Conservation (phyloP, 2,329 filamentous ascomycete genomes). For the Leptographium radiaticola region DNA sequence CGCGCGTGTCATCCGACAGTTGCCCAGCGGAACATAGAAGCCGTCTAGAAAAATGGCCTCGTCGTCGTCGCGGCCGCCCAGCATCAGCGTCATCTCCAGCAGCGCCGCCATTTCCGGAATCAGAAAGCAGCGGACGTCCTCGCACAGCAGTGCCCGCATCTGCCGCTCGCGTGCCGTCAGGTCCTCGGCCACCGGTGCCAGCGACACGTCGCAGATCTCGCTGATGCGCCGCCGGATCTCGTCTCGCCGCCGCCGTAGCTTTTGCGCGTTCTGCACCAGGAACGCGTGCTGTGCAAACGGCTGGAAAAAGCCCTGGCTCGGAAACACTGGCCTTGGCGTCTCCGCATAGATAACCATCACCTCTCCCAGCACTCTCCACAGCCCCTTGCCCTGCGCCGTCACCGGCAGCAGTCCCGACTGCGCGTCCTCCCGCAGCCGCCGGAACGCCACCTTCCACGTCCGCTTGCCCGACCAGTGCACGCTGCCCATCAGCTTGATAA, state of each 20-base stretch:
- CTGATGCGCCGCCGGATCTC: background rate
- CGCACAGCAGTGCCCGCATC: constrained; percentile 3
- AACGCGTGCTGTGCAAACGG: background rate
- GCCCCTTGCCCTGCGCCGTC: background rate
- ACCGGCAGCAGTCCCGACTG: background rate
- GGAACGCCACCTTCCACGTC: constrained; percentile 6
- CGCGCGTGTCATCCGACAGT: background rate
- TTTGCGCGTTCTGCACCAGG: background rate
- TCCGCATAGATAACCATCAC: background rate
- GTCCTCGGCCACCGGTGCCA: background rate
- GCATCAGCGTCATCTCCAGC: constrained; percentile 1
- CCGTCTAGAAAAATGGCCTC: background rate
- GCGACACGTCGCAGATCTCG: background rate
- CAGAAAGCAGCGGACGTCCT: constrained; percentile 6
- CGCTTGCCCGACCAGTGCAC: constrained; percentile 7
- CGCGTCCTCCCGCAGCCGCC: background rate
- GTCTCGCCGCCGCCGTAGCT: background rate
- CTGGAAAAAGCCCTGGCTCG: background rate
- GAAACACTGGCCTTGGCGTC: background rate
- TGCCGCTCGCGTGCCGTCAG: background rate
- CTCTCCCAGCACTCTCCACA: background rate
- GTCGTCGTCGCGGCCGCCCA: constrained; percentile 7
- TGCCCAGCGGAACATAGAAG: constrained; percentile 1
- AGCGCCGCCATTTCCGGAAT: constrained; percentile 5
- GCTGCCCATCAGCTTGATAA: constrained; percentile 7